These are phyloP conservation scores for Mucor sp. DNA, from an alignment of 371 early-diverging fungal species.

Conservation along the genomic window DNA sequence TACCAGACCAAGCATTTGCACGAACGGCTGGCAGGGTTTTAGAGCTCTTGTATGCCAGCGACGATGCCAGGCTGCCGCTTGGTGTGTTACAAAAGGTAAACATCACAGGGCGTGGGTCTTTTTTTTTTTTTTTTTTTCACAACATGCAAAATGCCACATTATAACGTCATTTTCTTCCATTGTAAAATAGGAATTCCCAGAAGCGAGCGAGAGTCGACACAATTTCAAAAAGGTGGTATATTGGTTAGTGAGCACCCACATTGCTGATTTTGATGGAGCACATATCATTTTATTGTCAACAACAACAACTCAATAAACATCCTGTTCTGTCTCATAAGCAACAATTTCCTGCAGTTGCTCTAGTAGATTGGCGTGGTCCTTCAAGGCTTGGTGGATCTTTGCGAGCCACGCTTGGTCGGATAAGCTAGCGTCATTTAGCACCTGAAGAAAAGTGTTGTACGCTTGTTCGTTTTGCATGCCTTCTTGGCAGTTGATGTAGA, in stretches of 20 bases:
- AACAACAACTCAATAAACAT: conserved; percentile 2
- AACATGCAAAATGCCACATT: neutral
- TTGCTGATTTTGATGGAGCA: conserved; percentile 1
- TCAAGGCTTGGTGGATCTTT: conserved; percentile 42
- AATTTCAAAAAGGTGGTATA: neutral
- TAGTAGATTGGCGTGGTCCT: conserved; percentile 44
- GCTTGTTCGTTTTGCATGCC: conserved; percentile 16
- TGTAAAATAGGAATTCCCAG: conserved; percentile 1
- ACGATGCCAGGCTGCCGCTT: neutral
- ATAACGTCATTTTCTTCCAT: neutral
- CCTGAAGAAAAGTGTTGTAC: conserved; percentile 20
- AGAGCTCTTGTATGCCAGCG: neutral
- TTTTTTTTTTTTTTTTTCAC: neutral
- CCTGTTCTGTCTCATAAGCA: conserved; percentile 56
- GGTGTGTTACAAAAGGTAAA: neutral
- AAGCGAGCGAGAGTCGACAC: conserved; percentile 1
- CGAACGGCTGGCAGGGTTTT: conserved; percentile 1
- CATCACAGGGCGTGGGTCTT: neutral
- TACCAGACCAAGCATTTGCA: neutral
- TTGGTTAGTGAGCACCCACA: neutral
- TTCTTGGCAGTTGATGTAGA: conserved; percentile 49
- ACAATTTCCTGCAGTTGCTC: conserved; percentile 60
- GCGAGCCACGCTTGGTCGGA: conserved; percentile 51
- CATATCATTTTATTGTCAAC: conserved; percentile 3
- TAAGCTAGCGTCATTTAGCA: conserved; percentile 18